Conservation (phyloP, 495 filamentous ascomycete genomes). For the Penicillium canescens region DNA sequence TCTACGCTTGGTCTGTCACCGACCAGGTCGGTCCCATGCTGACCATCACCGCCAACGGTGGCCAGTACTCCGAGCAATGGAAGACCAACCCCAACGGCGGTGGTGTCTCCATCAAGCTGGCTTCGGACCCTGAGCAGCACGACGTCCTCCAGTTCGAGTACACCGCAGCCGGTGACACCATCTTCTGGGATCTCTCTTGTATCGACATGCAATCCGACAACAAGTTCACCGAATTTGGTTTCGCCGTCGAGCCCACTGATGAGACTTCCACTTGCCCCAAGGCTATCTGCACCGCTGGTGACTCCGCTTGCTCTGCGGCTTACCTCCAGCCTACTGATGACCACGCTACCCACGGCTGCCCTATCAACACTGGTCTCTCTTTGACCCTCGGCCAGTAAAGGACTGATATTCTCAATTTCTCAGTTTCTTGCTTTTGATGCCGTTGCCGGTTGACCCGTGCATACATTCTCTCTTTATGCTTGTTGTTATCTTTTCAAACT, state of each 20-base stretch:
- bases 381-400: constrained; percentile 38
- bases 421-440: background rate
- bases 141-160: constrained; percentile 51
- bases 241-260: constrained; percentile 36
- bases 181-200: constrained; percentile 49
- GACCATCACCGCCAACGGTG: constrained; percentile 29
- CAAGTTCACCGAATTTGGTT: constrained; percentile 44
- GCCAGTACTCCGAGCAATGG: constrained; percentile 38
- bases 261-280: constrained; percentile 31
- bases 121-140: constrained; percentile 26
- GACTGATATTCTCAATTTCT: background rate
- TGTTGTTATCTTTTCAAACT: constrained; percentile 12
- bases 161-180: constrained; percentile 33
- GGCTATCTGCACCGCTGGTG: constrained; percentile 41
- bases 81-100: constrained; percentile 40
- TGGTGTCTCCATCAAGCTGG: constrained; percentile 47
- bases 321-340: constrained; percentile 45
- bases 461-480: constrained; percentile 16
- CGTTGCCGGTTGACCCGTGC: constrained; percentile 31
- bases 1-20: constrained; percentile 46
- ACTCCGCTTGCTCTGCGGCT: constrained; percentile 37
- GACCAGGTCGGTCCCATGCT: constrained; percentile 28
- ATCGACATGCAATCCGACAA: constrained; percentile 41
- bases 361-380: constrained; percentile 40
- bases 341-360: constrained; percentile 49